A percentile compares a stretch with the other conserved stretches of the same genome.
These are phyloP conservation scores for Phaeotremella fagi DNA, from an alignment of 768 basidiomycete genomes.

Conservation along the genomic window DNA sequence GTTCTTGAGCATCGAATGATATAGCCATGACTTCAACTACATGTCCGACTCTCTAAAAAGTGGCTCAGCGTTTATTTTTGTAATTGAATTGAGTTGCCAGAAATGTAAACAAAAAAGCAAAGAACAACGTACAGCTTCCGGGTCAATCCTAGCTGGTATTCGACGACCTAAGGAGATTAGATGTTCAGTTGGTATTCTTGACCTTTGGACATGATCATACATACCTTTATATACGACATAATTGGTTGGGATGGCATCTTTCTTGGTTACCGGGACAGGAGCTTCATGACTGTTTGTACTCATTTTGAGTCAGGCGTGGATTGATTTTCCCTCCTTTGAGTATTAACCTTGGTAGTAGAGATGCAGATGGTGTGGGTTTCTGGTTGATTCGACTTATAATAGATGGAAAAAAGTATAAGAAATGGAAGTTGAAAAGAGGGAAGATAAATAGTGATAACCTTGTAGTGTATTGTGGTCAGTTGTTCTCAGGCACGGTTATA, in stretches of 20 bases:
- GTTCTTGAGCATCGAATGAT: constrained; percentile 36
- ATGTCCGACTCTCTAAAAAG: constrained; percentile 26
- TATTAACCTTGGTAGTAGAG: too few relatives aligned
- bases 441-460: background rate
- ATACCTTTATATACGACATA: constrained; percentile 34
- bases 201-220: background rate
- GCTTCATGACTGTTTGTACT: background rate
- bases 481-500: background rate
- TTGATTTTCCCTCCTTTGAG: too few relatives aligned
- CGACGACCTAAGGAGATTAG: constrained; percentile 29
- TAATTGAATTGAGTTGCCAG: background rate
- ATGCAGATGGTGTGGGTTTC: too few relatives aligned
- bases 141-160: constrained; percentile 39
- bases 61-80: background rate
- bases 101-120: background rate
- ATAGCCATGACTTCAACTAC: constrained; percentile 41
- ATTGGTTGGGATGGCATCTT: constrained; percentile 37
- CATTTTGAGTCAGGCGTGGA: background rate
- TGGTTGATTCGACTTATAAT: too few relatives aligned
- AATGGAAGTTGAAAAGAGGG: background rate
- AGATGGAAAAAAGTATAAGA: too few relatives aligned
- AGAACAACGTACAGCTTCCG: constrained; percentile 30
- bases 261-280: constrained; percentile 12
- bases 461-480: too few relatives aligned
- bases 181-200: too few relatives aligned